Conservation (phyloP, 2,329 filamentous ascomycete species). For the Sclerotiophoma versabilis region DNA sequence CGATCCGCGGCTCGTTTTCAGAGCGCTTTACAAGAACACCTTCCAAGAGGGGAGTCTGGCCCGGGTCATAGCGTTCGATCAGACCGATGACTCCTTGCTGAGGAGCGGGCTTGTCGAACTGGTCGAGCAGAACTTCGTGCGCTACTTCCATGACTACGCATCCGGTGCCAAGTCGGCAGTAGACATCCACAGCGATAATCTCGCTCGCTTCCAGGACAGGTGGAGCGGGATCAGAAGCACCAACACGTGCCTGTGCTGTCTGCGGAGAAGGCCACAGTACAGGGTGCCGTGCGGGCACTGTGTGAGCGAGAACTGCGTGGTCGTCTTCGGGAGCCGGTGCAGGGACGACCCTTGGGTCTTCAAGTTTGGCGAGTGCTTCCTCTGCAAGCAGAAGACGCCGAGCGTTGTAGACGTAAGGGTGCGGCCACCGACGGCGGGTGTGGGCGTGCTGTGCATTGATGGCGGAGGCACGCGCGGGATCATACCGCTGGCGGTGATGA, state of each 20-base stretch:
- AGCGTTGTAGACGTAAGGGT: background rate
- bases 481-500: background rate
- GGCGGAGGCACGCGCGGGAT: background rate
- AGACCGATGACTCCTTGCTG: background rate
- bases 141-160: background rate
- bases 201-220: background rate
- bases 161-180: background rate
- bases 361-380: background rate
- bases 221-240: background rate
- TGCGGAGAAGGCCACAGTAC: background rate
- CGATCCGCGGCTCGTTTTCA: background rate
- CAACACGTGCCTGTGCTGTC: background rate
- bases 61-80: background rate
- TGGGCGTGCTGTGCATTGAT: background rate
- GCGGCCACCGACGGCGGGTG: background rate
- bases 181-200: background rate
- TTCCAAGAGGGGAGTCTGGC: background rate
- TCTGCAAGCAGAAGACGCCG: background rate
- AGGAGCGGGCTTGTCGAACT: background rate
- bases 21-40: background rate
- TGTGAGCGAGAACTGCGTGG: too few species aligned
- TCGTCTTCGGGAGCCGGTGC: background rate
- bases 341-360: background rate
- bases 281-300: background rate
- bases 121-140: background rate